phyloP scores from a whole-genome alignment of 768 basidiomycete genomes.

The Flagelloscypha sp. region DNA sequence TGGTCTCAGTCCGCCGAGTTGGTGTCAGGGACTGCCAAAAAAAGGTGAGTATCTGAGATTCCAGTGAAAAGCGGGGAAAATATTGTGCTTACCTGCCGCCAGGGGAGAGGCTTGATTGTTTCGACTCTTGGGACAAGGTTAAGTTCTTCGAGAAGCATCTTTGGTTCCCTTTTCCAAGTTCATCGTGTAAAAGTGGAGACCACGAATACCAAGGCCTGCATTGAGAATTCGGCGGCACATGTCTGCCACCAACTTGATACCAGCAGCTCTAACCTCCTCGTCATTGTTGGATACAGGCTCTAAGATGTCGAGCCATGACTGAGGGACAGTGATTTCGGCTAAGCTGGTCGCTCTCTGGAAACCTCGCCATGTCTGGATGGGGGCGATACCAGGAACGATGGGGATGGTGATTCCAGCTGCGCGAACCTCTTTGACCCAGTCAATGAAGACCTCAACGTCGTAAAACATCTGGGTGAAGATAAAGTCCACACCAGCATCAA shows the following conservation, averaged over 20 bases:
- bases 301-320: conserved; percentile 62
- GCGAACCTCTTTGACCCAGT: conserved; percentile 80
- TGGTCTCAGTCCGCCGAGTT: conserved; percentile 81
- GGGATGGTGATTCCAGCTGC: conserved; percentile 83
- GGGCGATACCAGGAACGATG: conserved; percentile 89
- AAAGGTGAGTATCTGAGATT: conserved; percentile 10
- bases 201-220: conserved; percentile 74
- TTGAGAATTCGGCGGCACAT: conserved; percentile 86
- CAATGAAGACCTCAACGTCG: conserved; percentile 83
- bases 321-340: conserved; percentile 74
- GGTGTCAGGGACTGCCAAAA: conserved; percentile 76
- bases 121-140: conserved; percentile 82
- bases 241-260: conserved; percentile 89
- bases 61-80: conserved; percentile 1
- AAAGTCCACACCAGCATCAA: conserved; percentile 84
- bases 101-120: conserved; percentile 90
- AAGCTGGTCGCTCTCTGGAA: conserved; percentile 78
- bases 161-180: conserved; percentile 92
- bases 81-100: conserved; percentile 69
- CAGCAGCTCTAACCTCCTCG: conserved; percentile 85
- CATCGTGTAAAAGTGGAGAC: conserved; percentile 96
- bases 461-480: conserved; percentile 99
- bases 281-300: conserved; percentile 89
- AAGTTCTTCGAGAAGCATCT: conserved; percentile 90
- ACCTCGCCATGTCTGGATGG: conserved; percentile 95